Conservation (phyloP, 495 filamentous ascomycete genomes). For the Echria macrotheca region DNA sequence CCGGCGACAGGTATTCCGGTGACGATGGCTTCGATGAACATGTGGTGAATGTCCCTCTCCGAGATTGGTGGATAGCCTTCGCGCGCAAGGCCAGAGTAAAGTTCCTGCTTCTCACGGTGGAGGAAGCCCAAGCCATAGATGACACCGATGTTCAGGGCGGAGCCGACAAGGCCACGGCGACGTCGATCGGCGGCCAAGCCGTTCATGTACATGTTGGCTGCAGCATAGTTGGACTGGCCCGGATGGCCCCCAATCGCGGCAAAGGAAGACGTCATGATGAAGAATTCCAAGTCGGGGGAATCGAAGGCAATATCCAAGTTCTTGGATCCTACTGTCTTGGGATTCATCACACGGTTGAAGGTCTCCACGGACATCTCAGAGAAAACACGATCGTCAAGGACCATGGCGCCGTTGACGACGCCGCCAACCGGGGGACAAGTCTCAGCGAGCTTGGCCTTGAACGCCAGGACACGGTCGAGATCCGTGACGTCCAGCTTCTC, state of each 20-base stretch:
- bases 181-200: slow-evolving; percentile 36
- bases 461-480: slow-evolving; percentile 19
- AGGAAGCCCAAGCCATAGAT: slow-evolving; percentile 55
- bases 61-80: slow-evolving; percentile 50
- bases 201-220: slow-evolving; percentile 53
- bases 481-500: slow-evolving; percentile 32
- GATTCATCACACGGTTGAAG: slow-evolving; percentile 35
- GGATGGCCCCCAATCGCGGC: slow-evolving; percentile 42
- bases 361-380: slow-evolving; percentile 39
- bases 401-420: slow-evolving; percentile 51
- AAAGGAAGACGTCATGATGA: slow-evolving; percentile 47
- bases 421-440: slow-evolving; percentile 38
- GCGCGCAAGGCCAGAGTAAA: slow-evolving; percentile 38
- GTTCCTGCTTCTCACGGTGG: slow-evolving; percentile 38
- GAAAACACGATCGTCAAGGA: slow-evolving; percentile 46
- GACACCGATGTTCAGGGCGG: slow-evolving; percentile 52
- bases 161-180: slow-evolving; percentile 27
- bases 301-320: slow-evolving; percentile 35
- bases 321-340: slow-evolving; percentile 41
- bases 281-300: slow-evolving; percentile 36
- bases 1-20: slow-evolving; percentile 27
- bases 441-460: slow-evolving; percentile 24
- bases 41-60: slow-evolving; percentile 54
- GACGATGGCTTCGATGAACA: slow-evolving; percentile 54
- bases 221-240: slow-evolving; percentile 51